Evolutionary conservation across 352 stramenopile genomes (phyloP).

Genomic region (Pythium insidiosum): DNA sequence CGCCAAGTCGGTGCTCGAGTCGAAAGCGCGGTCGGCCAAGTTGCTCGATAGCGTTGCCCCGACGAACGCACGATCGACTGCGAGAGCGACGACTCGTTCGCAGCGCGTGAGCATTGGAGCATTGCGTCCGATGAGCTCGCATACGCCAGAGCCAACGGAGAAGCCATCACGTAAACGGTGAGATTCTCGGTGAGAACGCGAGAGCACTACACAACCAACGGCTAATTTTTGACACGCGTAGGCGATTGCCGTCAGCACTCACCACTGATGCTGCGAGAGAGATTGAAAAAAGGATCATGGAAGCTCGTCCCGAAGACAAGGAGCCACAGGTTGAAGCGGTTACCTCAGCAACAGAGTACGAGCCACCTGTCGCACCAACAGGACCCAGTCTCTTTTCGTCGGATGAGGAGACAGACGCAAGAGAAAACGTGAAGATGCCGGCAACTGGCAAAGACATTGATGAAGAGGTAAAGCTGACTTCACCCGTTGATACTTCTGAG

Average conservation of each 20-base stretch:
- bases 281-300: background rate
- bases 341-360: constrained; percentile 1
- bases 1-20: constrained; percentile 61
- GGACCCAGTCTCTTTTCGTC: constrained; percentile 20
- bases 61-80: too few species aligned
- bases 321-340: background rate
- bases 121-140: too few species aligned
- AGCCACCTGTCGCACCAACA: too few species aligned
- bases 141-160: too few species aligned
- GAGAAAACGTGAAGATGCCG: background rate
- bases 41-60: constrained; percentile 36
- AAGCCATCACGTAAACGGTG: too few species aligned
- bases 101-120: too few species aligned
- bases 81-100: too few species aligned
- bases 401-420: constrained; percentile 11
- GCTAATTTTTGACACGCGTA: too few species aligned
- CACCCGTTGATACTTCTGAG: too few species aligned
- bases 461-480: too few species aligned
- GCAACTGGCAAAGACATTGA: background rate
- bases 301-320: background rate
- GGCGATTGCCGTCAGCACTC: constrained; percentile 7
- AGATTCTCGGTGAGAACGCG: too few species aligned
- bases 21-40: constrained; percentile 60
- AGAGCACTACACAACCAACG: too few species aligned
- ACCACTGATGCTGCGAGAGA: constrained; percentile 1